A percentile compares a stretch with the other conserved stretches of the same genome.
Evolutionary conservation across 2,329 filamentous ascomycete species (phyloP).

Genomic region (Xylaria sp.): DNA sequence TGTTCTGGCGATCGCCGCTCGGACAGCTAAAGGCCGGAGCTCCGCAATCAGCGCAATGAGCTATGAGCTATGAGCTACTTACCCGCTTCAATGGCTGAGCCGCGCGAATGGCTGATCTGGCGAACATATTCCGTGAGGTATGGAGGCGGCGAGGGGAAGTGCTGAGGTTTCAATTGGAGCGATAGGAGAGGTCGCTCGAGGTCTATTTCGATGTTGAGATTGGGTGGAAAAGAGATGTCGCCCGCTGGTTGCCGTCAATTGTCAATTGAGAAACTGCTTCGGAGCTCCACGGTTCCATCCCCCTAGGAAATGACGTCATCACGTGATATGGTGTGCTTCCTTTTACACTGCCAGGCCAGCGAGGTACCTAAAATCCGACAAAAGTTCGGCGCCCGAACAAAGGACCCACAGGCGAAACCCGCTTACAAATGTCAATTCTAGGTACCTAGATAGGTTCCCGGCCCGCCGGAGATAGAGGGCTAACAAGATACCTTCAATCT

Average conservation of each 20-base stretch:
- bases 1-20: too few relatives aligned
- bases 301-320: conserved; percentile 26
- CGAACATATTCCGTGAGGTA: conserved; percentile 54
- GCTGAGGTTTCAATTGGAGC: conserved; percentile 15
- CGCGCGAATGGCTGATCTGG: conserved; percentile 57
- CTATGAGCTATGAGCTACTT: conserved; percentile 33
- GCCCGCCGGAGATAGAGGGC: too few relatives aligned
- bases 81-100: conserved; percentile 60
- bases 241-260: background rate
- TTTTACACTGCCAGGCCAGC: too few relatives aligned
- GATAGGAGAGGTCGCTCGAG: background rate
- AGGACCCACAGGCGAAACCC: too few relatives aligned
- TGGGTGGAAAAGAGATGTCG: too few relatives aligned
- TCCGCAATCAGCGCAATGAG: background rate
- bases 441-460: too few relatives aligned
- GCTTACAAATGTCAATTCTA: too few relatives aligned
- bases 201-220: conserved; percentile 1
- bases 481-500: too few relatives aligned
- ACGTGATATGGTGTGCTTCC: conserved; percentile 22
- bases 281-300: conserved; percentile 21
- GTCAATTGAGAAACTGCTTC: background rate
- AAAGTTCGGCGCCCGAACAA: too few relatives aligned
- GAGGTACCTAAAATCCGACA: too few relatives aligned
- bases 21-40: too few relatives aligned
- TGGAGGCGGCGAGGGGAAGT: background rate